Evolutionary conservation across 129 eudicot species (phyloP).

Genomic region (Silybum marianum): DNA sequence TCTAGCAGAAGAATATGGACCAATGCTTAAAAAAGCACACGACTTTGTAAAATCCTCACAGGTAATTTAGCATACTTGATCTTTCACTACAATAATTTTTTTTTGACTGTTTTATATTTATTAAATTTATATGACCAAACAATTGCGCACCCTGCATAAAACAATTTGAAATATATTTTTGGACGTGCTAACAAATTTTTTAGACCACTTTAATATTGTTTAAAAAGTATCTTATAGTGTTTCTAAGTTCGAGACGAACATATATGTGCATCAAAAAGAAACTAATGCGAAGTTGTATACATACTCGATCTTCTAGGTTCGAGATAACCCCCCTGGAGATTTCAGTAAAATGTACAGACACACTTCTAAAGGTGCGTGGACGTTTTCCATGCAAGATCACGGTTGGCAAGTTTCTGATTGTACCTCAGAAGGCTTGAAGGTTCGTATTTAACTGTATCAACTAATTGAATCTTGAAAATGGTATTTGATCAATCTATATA

Average conservation of each 20-base stretch:
- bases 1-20: conserved; percentile 44
- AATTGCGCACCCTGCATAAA: not conserved
- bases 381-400: conserved; percentile 62
- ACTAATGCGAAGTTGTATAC: not conserved
- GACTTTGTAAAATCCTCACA: conserved; percentile 65
- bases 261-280: not conserved
- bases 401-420: conserved; percentile 87
- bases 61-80: conserved; percentile 31
- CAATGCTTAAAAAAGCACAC: conserved; percentile 59
- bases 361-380: conserved; percentile 67
- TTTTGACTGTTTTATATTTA: not conserved
- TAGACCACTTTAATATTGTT: not conserved
- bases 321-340: conserved; percentile 57
- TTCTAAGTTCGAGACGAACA: not conserved
- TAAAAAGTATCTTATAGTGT: not conserved
- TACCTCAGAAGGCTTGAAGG: conserved; percentile 80
- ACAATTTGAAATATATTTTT: too few relatives aligned
- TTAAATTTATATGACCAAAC: not conserved
- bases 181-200: not conserved
- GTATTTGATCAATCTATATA: not conserved
- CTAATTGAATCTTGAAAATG: not conserved
- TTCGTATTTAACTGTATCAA: not conserved
- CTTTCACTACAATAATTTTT: not conserved
- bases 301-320: conserved; percentile 35
- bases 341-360: conserved; percentile 53